Conservation (phyloP, 2,329 filamentous ascomycete species). For the Metarhizium album region DNA sequence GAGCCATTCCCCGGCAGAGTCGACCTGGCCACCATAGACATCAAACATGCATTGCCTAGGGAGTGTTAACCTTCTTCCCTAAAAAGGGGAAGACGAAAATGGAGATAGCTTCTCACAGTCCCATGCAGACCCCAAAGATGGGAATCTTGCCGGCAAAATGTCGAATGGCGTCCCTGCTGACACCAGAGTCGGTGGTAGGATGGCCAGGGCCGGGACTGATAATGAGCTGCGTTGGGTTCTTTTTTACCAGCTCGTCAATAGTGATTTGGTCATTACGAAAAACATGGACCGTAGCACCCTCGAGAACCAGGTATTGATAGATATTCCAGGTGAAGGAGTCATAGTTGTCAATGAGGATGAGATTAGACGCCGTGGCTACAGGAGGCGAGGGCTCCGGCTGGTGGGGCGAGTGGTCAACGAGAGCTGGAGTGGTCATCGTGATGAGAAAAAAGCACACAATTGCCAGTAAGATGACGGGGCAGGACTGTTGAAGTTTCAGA, state of each 20-base stretch:
- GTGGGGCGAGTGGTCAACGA: conserved; percentile 75
- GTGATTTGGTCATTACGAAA: conserved; percentile 87
- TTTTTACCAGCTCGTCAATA: conserved; percentile 69
- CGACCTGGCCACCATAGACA: conserved; percentile 82
- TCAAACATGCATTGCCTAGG: conserved; percentile 86
- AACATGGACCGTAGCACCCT: conserved; percentile 83
- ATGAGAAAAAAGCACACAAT: not conserved
- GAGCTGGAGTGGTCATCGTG: conserved; percentile 38
- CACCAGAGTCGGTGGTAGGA: conserved; percentile 79
- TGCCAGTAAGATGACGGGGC: not conserved
- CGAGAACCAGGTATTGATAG: conserved; percentile 95
- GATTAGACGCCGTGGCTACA: conserved; percentile 72
- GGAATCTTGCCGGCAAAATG: conserved; percentile 93
- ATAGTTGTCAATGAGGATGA: conserved; percentile 97
- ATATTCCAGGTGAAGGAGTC: conserved; percentile 99
- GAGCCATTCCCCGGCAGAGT: conserved; percentile 88
- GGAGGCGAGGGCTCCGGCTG: conserved; percentile 65
- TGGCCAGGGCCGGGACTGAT: conserved; percentile 93
- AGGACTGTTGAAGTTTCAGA: not conserved
- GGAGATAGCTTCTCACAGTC: conserved; percentile 52
- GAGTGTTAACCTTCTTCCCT: conserved; percentile 3
- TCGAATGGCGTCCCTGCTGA: conserved; percentile 84
- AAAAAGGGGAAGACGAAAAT: not conserved
- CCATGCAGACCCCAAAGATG: conserved; percentile 97
- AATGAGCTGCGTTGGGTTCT: conserved; percentile 86